Evolutionary conservation across 2,329 filamentous ascomycete genomes (phyloP).

Genomic region (Ilyonectria mors-panacis): DNA sequence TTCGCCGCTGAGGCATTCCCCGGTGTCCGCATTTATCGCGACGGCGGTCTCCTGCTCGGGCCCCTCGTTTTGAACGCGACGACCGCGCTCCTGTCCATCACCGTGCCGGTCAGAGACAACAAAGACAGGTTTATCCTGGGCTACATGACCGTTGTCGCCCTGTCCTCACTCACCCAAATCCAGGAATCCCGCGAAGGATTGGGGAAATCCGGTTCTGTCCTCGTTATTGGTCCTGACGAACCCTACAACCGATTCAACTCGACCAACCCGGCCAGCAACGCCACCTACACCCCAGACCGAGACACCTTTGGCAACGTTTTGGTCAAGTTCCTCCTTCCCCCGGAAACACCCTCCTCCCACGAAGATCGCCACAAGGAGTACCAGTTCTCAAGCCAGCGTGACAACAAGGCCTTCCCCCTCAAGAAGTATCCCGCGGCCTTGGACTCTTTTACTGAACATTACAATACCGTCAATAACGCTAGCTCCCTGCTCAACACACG

Average conservation of each 20-base stretch:
- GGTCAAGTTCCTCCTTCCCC: constrained; percentile 75
- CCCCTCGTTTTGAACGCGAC: constrained; percentile 80
- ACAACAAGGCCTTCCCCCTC: constrained; percentile 71
- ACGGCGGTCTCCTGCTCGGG: constrained; percentile 79
- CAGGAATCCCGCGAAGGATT: constrained; percentile 78
- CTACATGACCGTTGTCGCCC: constrained; percentile 86
- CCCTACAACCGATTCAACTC: constrained; percentile 75
- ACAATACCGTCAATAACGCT: constrained; percentile 73
- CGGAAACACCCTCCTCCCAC: constrained; percentile 57
- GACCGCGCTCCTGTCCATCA: constrained; percentile 85
- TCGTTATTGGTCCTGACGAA: constrained; percentile 79
- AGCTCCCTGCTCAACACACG: constrained; percentile 76
- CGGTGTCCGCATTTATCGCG: constrained; percentile 64
- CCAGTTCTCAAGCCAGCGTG: constrained; percentile 54
- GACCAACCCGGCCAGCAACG: constrained; percentile 62
- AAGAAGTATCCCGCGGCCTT: constrained; percentile 74
- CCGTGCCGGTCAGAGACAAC: constrained; percentile 80
- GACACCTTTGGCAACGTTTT: constrained; percentile 58
- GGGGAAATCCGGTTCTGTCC: constrained; percentile 76
- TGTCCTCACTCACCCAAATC: constrained; percentile 74
- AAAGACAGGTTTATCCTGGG: constrained; percentile 77
- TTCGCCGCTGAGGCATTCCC: constrained; percentile 65
- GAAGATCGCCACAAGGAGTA: constrained; percentile 62
- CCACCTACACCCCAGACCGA: constrained; percentile 57
- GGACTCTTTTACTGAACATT: constrained; percentile 69